Base-by-base conservation (phyloP, 1,284 basidiomycete genomes). In the Uromyces viciae-fabae region DNA sequence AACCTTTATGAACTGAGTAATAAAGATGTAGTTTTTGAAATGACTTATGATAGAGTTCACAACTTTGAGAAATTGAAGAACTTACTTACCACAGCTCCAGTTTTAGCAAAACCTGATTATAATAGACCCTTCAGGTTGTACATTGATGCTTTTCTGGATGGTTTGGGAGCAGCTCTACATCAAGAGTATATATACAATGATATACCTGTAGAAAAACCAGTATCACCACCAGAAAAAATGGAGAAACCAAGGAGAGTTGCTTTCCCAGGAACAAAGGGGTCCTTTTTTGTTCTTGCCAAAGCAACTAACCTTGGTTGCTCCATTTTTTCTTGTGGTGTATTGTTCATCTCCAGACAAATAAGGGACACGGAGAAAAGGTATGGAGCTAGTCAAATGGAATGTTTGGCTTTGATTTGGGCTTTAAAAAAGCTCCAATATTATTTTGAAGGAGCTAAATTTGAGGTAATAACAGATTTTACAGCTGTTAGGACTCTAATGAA, bases 341-440 rank as follows among this genome's bases (percentile, higher is more conserved):
- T 11, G 2, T 75, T 60, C 4, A 62, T 76, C 2, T 76, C 56
- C 0, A 76, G 74, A 66, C 40, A 64, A 28, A 11, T 75, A 1
- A 75, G 46, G 46, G 11, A 25, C 19, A 40, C 56, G 22, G 74
- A 75, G 25, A 28, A 15, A 15, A 76, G 56, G 43, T 76, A 66
- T 76, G 75, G 58, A 7, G 38, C 58, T n/a, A 49, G 38, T 19
- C 60, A 76, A 31, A 8, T 76, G 17, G 75, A 76, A 28, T 62
- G 58, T 28, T 31, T 76, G 46, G 31, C 33, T 2, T 17, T 76
- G 11, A 49, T 78, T 0, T 78, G 62, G 75, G 42, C 75, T 38
- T 31, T 78, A 36, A 33, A 78, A 28, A 78, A 78, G 54, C 43
- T 78, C 3, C 62, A 78, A 9, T 78, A 68, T 28, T 69, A 78